phyloP scores from a whole-genome alignment of 139 green algal species.

The Nannochloris sp. region DNA sequence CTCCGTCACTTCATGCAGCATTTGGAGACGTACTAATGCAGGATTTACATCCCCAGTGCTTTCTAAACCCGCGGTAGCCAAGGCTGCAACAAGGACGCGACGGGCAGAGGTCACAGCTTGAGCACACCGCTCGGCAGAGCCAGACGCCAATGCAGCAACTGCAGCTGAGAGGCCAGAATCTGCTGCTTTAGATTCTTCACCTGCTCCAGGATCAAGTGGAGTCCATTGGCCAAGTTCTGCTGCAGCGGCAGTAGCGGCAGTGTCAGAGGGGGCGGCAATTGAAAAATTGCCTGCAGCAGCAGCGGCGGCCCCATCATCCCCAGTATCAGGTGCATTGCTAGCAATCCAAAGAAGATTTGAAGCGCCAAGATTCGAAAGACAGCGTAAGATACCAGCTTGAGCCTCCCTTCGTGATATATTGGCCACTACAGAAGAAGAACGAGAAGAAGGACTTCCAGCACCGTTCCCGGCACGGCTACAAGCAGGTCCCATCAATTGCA shows the following conservation, averaged over 20 bases:
- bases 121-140: conserved; percentile 24
- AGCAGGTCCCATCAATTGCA: conserved; percentile 9
- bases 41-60: conserved; percentile 37
- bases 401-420: neutral
- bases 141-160: conserved; percentile 26
- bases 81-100: conserved; percentile 1
- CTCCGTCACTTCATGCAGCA: conserved; percentile 42
- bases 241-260: neutral
- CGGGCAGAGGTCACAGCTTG: conserved; percentile 17
- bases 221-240: neutral
- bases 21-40: conserved; percentile 53
- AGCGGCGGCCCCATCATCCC: too few relatives aligned
- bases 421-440: neutral
- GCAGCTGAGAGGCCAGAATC: conserved; percentile 22
- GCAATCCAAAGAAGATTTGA: conserved; percentile 2
- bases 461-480: neutral
- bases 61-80: conserved; percentile 31
- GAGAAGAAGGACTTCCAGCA: neutral
- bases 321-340: too few relatives aligned
- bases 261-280: too few relatives aligned
- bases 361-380: conserved; percentile 3
- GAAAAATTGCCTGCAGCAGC: too few relatives aligned
- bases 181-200: neutral
- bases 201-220: neutral
- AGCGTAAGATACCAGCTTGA: neutral